Percentiles rank a stretch among this genome's conserved stretches.
phyloP scores from a whole-genome alignment of 257 asterid species.

The Solanum bulbocastanum region DNA sequence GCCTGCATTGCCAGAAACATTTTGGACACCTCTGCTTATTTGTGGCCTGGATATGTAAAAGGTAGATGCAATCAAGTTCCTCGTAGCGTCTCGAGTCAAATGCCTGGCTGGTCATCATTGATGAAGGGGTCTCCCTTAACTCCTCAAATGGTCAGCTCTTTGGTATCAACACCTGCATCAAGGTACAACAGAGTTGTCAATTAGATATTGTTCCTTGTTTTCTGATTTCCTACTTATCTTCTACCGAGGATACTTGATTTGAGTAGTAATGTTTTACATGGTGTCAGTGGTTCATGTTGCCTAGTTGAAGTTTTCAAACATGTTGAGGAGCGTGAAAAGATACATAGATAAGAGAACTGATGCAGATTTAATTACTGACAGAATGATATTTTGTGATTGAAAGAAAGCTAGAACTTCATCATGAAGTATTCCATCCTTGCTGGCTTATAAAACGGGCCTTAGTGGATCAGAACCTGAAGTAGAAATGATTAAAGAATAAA shows the following conservation, averaged over 20 bases:
- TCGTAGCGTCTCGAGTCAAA: constrained; percentile 61
- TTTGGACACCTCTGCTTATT: constrained; percentile 84
- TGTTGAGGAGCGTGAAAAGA: neutral
- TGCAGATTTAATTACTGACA: neutral
- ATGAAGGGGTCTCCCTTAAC: constrained; percentile 76
- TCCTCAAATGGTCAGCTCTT: constrained; percentile 60
- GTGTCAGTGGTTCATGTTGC: neutral
- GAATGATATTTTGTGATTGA: neutral
- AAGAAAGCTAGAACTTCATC: neutral
- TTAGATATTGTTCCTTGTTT: neutral
- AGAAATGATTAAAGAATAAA: neutral
- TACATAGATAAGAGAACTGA: neutral
- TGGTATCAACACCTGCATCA: constrained; percentile 89
- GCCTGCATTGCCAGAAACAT: constrained; percentile 94
- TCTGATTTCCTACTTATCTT: neutral
- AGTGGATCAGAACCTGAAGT: neutral
- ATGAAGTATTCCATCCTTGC: neutral
- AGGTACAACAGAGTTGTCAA: constrained; percentile 44
- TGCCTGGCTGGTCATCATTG: constrained; percentile 84
- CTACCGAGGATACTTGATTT: neutral
- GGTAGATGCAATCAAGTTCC: constrained; percentile 75
- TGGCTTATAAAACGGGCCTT: neutral
- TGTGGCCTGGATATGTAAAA: constrained; percentile 95
- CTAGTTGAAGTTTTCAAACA: neutral
- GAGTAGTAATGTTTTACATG: neutral